phyloP scores from a whole-genome alignment of 495 filamentous ascomycete species.

The Apiosordaria backusii region DNA sequence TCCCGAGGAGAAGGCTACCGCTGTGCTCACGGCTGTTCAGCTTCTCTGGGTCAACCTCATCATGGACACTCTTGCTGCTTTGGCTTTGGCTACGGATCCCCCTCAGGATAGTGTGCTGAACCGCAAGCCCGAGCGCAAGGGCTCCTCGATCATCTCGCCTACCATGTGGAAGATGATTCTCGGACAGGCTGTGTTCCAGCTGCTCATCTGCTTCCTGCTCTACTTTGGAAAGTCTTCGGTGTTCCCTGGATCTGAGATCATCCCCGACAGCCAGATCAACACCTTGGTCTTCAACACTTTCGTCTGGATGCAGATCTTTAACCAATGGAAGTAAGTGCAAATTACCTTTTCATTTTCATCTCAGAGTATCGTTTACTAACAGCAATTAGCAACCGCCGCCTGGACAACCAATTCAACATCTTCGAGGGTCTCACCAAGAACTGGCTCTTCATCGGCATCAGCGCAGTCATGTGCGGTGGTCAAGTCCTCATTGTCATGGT shows the following conservation, averaged over 20 bases:
- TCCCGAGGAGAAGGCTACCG: conserved; percentile 49
- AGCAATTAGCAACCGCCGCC: conserved; percentile 64
- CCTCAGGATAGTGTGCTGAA: conserved; percentile 75
- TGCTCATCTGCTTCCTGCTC: conserved; percentile 71
- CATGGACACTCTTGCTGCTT: conserved; percentile 88
- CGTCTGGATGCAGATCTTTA: conserved; percentile 97
- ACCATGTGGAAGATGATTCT: conserved; percentile 98
- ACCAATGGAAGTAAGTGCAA: conserved; percentile 76
- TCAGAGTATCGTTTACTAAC: conserved; percentile 16
- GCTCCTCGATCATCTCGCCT: conserved; percentile 68
- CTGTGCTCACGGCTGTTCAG: conserved; percentile 81
- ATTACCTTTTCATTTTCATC: not conserved
- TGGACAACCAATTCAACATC: conserved; percentile 88
- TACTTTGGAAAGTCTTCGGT: conserved; percentile 67
- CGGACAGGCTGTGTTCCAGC: conserved; percentile 79
- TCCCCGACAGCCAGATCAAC: conserved; percentile 49
- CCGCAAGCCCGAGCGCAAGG: conserved; percentile 79
- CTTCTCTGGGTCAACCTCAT: conserved; percentile 91
- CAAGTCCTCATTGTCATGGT: conserved; percentile 80
- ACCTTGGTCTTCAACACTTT: conserved; percentile 91
- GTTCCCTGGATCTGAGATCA: conserved; percentile 47
- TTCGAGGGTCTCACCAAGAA: conserved; percentile 77
- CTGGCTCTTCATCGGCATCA: conserved; percentile 81
- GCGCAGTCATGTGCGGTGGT: conserved; percentile 70
- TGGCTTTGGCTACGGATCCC: conserved; percentile 82